Conservation (phyloP, 2,329 filamentous ascomycete species). For the Fusarium goolgardi region DNA sequence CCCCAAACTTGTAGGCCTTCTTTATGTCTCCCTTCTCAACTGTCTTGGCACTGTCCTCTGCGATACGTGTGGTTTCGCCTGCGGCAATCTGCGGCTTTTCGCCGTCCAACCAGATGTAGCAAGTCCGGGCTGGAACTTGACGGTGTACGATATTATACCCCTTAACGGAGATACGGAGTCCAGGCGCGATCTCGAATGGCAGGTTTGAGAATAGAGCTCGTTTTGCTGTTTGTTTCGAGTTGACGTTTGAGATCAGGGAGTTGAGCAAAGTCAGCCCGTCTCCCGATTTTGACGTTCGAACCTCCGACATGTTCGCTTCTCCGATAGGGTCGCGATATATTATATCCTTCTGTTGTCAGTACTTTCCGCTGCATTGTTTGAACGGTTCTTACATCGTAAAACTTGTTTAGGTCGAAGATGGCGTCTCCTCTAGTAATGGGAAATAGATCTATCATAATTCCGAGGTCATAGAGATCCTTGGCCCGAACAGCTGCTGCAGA, state of each 20-base stretch:
- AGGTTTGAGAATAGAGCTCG: constrained; percentile 87
- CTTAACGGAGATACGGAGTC: constrained; percentile 88
- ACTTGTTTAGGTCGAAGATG: constrained; percentile 83
- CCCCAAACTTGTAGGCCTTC: constrained; percentile 96
- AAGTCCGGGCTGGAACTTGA: constrained; percentile 82
- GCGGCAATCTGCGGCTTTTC: constrained; percentile 84
- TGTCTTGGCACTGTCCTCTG: constrained; percentile 79
- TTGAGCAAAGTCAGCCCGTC: constrained; percentile 83
- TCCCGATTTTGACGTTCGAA: constrained; percentile 73
- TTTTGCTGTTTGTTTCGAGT: constrained; percentile 88
- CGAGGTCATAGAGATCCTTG: constrained; percentile 94
- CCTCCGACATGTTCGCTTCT: constrained; percentile 66
- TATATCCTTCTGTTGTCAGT: constrained; percentile 67
- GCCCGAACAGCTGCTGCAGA: constrained; percentile 86
- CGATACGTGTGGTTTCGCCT: constrained; percentile 78
- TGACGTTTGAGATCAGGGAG: constrained; percentile 86
- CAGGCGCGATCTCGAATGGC: constrained; percentile 87
- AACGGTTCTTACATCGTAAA: constrained; percentile 73
- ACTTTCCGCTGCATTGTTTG: too few relatives aligned
- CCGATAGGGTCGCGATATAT: constrained; percentile 83
- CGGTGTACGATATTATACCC: constrained; percentile 91
- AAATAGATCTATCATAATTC: constrained; percentile 91
- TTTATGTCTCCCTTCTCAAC: constrained; percentile 85
- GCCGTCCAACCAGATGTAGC: constrained; percentile 89
- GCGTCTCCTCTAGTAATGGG: constrained; percentile 79